A percentile compares a stretch with the other conserved stretches of the same genome.
These are phyloP conservation scores for Nakazawaea pomicola DNA, from an alignment of 805 yeast genomes.

Conservation along the genomic window DNA sequence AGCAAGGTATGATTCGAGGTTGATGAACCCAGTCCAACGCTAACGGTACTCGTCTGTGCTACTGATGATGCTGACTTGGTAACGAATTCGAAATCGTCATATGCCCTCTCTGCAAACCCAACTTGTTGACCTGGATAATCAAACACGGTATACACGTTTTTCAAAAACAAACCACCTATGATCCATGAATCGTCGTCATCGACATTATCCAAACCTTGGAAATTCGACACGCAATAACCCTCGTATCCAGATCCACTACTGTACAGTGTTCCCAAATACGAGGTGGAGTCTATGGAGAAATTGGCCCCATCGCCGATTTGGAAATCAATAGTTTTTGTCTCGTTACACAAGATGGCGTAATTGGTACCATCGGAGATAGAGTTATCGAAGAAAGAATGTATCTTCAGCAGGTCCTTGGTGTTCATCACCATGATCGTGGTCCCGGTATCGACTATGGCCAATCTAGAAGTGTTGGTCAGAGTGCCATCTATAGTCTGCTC, in stretches of 20 bases:
- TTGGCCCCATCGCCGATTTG: conserved; percentile 37
- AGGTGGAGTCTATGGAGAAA: conserved; percentile 38
- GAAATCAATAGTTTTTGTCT: conserved; percentile 35
- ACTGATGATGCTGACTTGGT: conserved; percentile 1
- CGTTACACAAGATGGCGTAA: conserved; percentile 55
- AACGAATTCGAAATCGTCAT: conserved; percentile 19
- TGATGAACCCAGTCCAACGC: conserved; percentile 1
- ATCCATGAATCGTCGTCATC: conserved; percentile 46
- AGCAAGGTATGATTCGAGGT: background rate
- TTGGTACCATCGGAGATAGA: conserved; percentile 57
- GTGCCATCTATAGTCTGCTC: conserved; percentile 13
- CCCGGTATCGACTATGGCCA: conserved; percentile 59
- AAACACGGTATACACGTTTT: conserved; percentile 51
- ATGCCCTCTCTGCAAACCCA: conserved; percentile 48
- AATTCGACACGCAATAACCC: conserved; percentile 59
- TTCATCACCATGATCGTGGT: conserved; percentile 59
- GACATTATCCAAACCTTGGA: conserved; percentile 51
- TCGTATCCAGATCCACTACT: conserved; percentile 26
- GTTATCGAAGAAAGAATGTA: conserved; percentile 47
- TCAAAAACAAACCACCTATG: conserved; percentile 58
- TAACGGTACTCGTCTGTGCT: conserved; percentile 1
- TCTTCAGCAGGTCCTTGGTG: conserved; percentile 43
- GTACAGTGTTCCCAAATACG: conserved; percentile 47
- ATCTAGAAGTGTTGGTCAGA: conserved; percentile 23
- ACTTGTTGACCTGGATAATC: conserved; percentile 44